Conservation (phyloP, 179 eudicot genomes). For the Pouteria campechiana region DNA sequence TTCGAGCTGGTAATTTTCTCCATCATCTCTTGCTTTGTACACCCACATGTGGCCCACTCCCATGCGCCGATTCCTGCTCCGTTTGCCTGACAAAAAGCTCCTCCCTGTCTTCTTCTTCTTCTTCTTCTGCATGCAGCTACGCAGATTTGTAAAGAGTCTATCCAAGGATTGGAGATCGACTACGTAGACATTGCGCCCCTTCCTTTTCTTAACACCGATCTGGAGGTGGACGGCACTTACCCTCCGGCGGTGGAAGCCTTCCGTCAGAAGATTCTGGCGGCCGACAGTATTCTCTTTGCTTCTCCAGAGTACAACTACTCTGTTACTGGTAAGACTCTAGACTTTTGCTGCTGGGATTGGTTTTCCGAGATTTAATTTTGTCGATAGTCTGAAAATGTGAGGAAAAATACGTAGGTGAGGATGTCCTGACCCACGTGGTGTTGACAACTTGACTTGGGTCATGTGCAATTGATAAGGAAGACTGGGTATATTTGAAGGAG, state of each 20-base stretch:
- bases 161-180: slow-evolving; percentile 41
- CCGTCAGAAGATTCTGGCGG: slow-evolving; percentile 53
- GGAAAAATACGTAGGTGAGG: too few species aligned
- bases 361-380: too few species aligned
- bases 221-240: slow-evolving; percentile 47
- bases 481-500: too few species aligned
- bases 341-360: too few species aligned
- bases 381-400: too few species aligned
- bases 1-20: slow-evolving; percentile 25
- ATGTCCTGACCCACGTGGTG: too few species aligned
- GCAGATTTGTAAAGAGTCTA: slow-evolving; percentile 35
- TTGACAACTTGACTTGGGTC: too few species aligned
- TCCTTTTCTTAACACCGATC: slow-evolving; percentile 78
- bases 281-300: slow-evolving; percentile 61
- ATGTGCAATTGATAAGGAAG: too few species aligned
- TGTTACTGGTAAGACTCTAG: slow-evolving; percentile 35
- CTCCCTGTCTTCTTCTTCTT: neutral
- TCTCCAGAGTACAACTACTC: slow-evolving; percentile 91
- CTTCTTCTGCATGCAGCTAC: slow-evolving; percentile 22
- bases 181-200: slow-evolving; percentile 55
- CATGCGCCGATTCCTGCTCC: too few species aligned
- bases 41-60: too few species aligned
- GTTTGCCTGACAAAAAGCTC: too few species aligned
- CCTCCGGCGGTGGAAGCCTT: slow-evolving; percentile 66
- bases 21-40: neutral